These are phyloP conservation scores for Fusarium foetens DNA, from an alignment of 2,329 filamentous ascomycete genomes.

Conservation along the genomic window DNA sequence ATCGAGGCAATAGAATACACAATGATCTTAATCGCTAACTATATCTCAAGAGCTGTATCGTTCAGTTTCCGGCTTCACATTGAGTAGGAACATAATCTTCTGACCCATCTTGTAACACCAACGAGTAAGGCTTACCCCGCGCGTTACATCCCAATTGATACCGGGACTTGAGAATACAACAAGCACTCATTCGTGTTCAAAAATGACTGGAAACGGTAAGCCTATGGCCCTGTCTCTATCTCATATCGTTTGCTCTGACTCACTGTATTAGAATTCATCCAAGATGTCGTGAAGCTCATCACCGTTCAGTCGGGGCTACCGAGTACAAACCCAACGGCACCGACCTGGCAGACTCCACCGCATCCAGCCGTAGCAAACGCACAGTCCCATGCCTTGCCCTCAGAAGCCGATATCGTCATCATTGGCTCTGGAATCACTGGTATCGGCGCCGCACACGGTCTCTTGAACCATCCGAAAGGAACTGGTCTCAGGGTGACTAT, in stretches of 20 bases:
- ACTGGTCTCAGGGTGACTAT: conserved; percentile 33
- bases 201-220: background rate
- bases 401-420: conserved; percentile 37
- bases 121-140: background rate
- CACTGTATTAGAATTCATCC: background rate
- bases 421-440: conserved; percentile 48
- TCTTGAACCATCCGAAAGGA: conserved; percentile 33
- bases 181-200: background rate
- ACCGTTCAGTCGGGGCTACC: conserved; percentile 7
- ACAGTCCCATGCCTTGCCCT: conserved; percentile 30
- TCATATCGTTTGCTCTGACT: background rate
- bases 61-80: background rate
- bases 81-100: background rate
- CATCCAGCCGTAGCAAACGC: conserved; percentile 40
- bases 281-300: conserved; percentile 22
- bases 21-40: background rate
- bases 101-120: background rate
- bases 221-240: background rate
- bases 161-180: background rate
- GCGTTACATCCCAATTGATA: background rate
- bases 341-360: conserved; percentile 27
- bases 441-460: conserved; percentile 37
- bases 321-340: conserved; percentile 7
- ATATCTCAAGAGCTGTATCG: background rate
- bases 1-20: background rate